A percentile compares a stretch with the other conserved stretches of the same genome.
Evolutionary conservation across 345 rosid genomes (phyloP).

Genomic region (Acer yangbiense): DNA sequence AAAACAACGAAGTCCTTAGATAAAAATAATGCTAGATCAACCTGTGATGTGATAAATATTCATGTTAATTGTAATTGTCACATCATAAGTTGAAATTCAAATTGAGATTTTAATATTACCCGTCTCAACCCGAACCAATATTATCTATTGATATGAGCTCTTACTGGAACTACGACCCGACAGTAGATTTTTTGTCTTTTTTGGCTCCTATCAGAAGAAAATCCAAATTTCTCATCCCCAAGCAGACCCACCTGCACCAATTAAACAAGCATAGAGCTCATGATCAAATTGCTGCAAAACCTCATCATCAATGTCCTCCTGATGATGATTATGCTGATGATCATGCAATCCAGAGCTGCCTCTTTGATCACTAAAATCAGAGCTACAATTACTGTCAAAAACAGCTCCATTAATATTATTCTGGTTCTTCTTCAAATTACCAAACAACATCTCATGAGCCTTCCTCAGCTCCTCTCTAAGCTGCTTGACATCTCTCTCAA

Average conservation of each 20-base stretch:
- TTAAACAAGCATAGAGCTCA: slow-evolving; percentile 70
- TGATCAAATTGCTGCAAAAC: slow-evolving; percentile 50
- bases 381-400: slow-evolving; percentile 29
- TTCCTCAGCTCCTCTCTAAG: slow-evolving; percentile 68
- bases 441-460: slow-evolving; percentile 46
- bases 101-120: too few relatives aligned
- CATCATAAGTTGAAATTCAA: too few relatives aligned
- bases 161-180: too few relatives aligned
- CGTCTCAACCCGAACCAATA: too few relatives aligned
- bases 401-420: slow-evolving; percentile 5
- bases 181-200: too few relatives aligned
- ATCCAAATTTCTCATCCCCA: slow-evolving; percentile 33
- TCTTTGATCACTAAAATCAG: not conserved
- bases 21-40: too few relatives aligned
- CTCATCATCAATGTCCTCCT: slow-evolving; percentile 29
- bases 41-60: too few relatives aligned
- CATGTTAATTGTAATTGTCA: too few relatives aligned
- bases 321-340: not conserved
- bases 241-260: slow-evolving; percentile 47
- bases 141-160: too few relatives aligned
- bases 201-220: too few relatives aligned
- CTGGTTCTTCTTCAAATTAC: slow-evolving; percentile 22
- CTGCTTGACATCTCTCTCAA: slow-evolving; percentile 64
- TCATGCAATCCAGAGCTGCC: slow-evolving; percentile 29
- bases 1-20: too few relatives aligned